Percentiles rank a stretch among this genome's conserved stretches.
These are phyloP conservation scores for Phoma sp. DNA, from an alignment of 2,329 filamentous ascomycete genomes.

Conservation along the genomic window DNA sequence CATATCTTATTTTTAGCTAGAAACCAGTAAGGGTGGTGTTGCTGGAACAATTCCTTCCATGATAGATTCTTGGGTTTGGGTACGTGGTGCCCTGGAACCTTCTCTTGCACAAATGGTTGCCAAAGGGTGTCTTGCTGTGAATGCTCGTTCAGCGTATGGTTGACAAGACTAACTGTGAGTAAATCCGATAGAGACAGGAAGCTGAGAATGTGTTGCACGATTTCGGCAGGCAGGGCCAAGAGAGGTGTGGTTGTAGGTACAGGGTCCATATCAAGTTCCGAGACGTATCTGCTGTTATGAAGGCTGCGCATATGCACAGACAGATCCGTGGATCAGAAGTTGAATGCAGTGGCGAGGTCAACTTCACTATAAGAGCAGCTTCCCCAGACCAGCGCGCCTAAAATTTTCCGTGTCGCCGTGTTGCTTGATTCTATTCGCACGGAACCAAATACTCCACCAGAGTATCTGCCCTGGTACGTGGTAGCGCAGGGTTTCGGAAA, in stretches of 20 bases:
- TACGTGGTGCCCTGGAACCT: conserved; percentile 60
- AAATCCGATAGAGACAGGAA: conserved; percentile 73
- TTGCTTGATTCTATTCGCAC: conserved; percentile 6
- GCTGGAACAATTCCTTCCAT: conserved; percentile 75
- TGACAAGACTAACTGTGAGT: conserved; percentile 65
- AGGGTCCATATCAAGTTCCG: conserved; percentile 20
- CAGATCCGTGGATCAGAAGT: conserved; percentile 9
- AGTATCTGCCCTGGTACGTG: conserved; percentile 10
- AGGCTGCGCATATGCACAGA: conserved; percentile 2
- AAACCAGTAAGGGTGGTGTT: conserved; percentile 86
- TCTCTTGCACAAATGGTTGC: conserved; percentile 72
- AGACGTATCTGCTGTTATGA: conserved; percentile 9
- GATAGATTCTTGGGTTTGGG: conserved; percentile 63
- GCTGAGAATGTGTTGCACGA: conserved; percentile 74
- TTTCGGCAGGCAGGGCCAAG: conserved; percentile 72
- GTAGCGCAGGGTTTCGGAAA: conserved; percentile 18
- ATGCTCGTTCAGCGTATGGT: conserved; percentile 65
- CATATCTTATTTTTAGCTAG: conserved; percentile 80
- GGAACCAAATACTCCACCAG: conserved; percentile 16
- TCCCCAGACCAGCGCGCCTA: conserved; percentile 11
- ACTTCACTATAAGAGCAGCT: conserved; percentile 5
- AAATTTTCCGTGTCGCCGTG: conserved; percentile 7
- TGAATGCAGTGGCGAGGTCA: not conserved
- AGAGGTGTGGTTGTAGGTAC: conserved; percentile 44
- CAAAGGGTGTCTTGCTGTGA: conserved; percentile 74